Conservation (phyloP, 2,329 filamentous ascomycete species). For the Polychaeton citri region DNA sequence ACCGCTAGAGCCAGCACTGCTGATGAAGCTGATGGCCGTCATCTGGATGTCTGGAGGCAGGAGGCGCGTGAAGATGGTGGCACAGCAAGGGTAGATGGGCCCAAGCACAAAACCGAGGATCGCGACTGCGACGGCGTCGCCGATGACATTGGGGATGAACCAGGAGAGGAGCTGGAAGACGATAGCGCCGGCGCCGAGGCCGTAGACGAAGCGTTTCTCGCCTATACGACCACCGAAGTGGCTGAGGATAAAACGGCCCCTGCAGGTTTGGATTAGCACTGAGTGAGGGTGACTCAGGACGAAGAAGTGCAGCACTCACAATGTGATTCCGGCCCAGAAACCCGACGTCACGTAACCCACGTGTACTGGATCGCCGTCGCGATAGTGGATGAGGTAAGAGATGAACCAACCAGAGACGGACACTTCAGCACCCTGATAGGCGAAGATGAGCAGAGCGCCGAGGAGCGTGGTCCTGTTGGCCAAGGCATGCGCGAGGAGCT, state of each 20-base stretch:
- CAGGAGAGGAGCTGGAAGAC: slow-evolving; percentile 66
- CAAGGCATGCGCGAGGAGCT: slow-evolving; percentile 37
- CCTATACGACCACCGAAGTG: slow-evolving; percentile 54
- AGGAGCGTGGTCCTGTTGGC: slow-evolving; percentile 50
- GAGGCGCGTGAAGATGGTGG: slow-evolving; percentile 47
- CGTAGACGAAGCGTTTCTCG: slow-evolving; percentile 56
- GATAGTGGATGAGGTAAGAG: slow-evolving; percentile 63
- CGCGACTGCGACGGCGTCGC: slow-evolving; percentile 39
- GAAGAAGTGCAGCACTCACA: no score
- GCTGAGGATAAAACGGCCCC: slow-evolving; percentile 51
- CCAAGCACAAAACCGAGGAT: slow-evolving; percentile 65
- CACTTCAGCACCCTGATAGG: slow-evolving; percentile 76
- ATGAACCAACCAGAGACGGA: slow-evolving; percentile 79
- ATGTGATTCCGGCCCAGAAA: slow-evolving; percentile 42
- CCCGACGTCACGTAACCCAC: slow-evolving; percentile 70
- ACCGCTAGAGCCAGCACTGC: slow-evolving; percentile 55
- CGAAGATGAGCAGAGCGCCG: slow-evolving; percentile 70
- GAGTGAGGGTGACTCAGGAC: no score
- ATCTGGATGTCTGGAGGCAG: slow-evolving; percentile 48
- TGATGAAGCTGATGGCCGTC: slow-evolving; percentile 53
- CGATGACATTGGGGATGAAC: slow-evolving; percentile 62
- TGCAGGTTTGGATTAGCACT: slow-evolving; percentile 25
- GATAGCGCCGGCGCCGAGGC: slow-evolving; percentile 46
- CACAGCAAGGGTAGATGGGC: slow-evolving; percentile 64
- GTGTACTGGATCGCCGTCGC: slow-evolving; percentile 52